phyloP scores from a whole-genome alignment of 179 eudicot genomes.

The Pouteria campechiana region DNA sequence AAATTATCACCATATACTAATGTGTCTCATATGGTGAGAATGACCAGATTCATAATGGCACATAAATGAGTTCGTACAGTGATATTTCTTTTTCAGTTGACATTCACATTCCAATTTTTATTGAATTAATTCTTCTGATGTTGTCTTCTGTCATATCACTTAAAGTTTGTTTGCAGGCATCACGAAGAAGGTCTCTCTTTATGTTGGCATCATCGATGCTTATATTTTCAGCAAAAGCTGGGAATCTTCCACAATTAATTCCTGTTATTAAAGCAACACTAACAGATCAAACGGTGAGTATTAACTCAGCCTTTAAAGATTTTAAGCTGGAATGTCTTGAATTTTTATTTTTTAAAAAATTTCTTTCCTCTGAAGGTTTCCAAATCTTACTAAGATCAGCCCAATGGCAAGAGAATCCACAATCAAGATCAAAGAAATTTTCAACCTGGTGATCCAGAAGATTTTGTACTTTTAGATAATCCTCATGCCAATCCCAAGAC shows the following conservation, averaged over 20 bases:
- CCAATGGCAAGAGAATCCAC: too few relatives aligned
- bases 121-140: constrained; percentile 7
- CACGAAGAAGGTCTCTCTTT: constrained; percentile 74
- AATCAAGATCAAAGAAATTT: too few relatives aligned
- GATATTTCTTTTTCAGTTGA: neutral
- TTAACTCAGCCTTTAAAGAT: too few relatives aligned
- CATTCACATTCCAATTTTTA: neutral
- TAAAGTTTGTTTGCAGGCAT: constrained; percentile 64
- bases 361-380: too few relatives aligned
- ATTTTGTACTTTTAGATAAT: too few relatives aligned
- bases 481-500: too few relatives aligned
- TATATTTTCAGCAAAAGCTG: constrained; percentile 64
- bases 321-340: too few relatives aligned
- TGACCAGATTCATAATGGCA: neutral
- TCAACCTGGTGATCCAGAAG: too few relatives aligned
- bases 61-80: neutral
- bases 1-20: too few relatives aligned
- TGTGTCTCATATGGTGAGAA: too few relatives aligned
- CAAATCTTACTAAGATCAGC: too few relatives aligned
- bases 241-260: constrained; percentile 61
- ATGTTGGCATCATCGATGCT: constrained; percentile 81
- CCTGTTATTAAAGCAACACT: constrained; percentile 56
- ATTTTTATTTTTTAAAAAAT: too few relatives aligned
- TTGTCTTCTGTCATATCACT: constrained; percentile 4
- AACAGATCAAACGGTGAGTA: constrained; percentile 46